phyloP scores from a whole-genome alignment of 176 grass and related monocot genomes.

The Ananas comosus region DNA sequence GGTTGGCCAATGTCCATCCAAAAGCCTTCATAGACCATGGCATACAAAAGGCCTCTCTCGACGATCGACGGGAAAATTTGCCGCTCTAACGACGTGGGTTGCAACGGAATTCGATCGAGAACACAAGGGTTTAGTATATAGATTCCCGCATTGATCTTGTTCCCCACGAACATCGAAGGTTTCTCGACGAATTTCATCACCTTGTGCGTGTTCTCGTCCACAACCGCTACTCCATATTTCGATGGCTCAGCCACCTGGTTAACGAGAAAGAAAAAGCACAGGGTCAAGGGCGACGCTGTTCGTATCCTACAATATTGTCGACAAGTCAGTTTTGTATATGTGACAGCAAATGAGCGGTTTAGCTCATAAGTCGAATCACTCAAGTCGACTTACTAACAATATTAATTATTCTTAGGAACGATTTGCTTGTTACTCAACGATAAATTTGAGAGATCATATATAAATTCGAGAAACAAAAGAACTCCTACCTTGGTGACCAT shows the following conservation, averaged over 20 bases:
- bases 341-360: too few relatives aligned
- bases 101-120: neutral
- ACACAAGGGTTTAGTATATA: constrained; percentile 6
- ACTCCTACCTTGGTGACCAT: constrained; percentile 11
- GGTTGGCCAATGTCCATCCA: constrained; percentile 19
- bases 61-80: constrained; percentile 11
- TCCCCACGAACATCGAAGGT: constrained; percentile 11
- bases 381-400: too few relatives aligned
- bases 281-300: too few relatives aligned
- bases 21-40: constrained; percentile 13
- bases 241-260: constrained; percentile 17
- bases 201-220: constrained; percentile 5
- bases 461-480: neutral
- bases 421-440: neutral
- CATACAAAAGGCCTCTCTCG: neutral
- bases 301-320: too few relatives aligned
- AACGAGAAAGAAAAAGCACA: neutral
- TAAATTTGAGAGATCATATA: neutral
- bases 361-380: too few relatives aligned
- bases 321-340: too few relatives aligned
- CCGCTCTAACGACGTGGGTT: constrained; percentile 5
- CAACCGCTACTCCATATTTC: constrained; percentile 5
- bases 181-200: constrained; percentile 15
- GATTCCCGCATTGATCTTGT: constrained; percentile 16
- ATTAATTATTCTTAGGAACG: too few relatives aligned